Evolutionary conservation across 805 yeast species (phyloP).

Genomic region (Cyberlindnera lachancei): DNA sequence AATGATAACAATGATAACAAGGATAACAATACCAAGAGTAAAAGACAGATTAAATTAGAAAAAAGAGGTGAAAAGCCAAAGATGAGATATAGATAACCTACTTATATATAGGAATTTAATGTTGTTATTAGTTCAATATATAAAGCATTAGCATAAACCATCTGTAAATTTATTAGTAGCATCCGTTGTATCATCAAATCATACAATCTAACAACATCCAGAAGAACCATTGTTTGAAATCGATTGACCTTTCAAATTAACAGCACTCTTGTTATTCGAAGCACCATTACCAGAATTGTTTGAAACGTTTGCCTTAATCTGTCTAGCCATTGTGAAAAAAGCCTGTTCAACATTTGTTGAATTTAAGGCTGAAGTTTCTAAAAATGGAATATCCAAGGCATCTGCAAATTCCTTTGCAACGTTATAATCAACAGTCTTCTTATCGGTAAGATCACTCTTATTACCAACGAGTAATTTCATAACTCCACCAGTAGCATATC

Average conservation of each 20-base stretch:
- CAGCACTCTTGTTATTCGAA: slow-evolving; percentile 49
- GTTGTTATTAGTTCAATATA: no score
- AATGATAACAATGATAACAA: slow-evolving; percentile 1
- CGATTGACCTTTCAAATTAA: slow-evolving; percentile 67
- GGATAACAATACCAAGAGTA: slow-evolving; percentile 23
- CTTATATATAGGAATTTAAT: no score
- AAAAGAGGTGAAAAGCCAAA: slow-evolving; percentile 31
- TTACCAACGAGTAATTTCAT: slow-evolving; percentile 94
- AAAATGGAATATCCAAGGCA: slow-evolving; percentile 85
- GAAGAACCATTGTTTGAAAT: slow-evolving; percentile 28
- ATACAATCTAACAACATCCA: slow-evolving; percentile 14
- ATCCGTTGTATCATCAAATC: no score
- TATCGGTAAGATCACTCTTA: slow-evolving; percentile 89
- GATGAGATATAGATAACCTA: slow-evolving; percentile 26
- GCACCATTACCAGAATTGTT: slow-evolving; percentile 34
- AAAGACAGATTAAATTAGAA: slow-evolving; percentile 34
- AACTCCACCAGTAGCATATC: slow-evolving; percentile 97
- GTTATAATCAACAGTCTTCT: slow-evolving; percentile 91
- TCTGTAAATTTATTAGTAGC: no score
- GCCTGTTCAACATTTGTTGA: slow-evolving; percentile 98
- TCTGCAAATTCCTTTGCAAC: slow-evolving; percentile 98
- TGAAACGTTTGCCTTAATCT: slow-evolving; percentile 93
- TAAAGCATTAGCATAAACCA: neutral
- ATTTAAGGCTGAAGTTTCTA: slow-evolving; percentile 93
- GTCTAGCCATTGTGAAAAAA: slow-evolving; percentile 96